Conservation (phyloP, 1,284 basidiomycete genomes). For the Boletus sp. region DNA sequence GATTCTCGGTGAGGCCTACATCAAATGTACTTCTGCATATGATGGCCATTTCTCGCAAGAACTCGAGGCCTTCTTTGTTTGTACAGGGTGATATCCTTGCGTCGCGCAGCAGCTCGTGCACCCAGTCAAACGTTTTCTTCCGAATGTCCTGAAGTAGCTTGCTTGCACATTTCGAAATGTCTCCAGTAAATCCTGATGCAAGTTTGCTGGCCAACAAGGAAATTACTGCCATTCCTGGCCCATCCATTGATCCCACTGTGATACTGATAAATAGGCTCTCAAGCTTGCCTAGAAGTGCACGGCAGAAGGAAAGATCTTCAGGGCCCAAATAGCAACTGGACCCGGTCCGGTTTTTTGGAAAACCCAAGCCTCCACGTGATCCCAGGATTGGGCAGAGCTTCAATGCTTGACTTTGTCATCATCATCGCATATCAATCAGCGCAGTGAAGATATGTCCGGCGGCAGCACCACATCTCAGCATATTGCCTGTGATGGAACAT, state of each 20-base stretch:
- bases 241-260: not conserved
- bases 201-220: not conserved
- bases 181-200: not conserved
- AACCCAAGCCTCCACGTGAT: too few species aligned
- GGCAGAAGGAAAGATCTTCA: not conserved
- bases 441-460: too few species aligned
- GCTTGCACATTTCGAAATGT: not conserved
- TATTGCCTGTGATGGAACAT: too few species aligned
- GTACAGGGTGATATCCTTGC: not conserved
- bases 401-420: too few species aligned
- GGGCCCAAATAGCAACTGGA: too few species aligned
- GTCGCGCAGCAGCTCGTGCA: not conserved
- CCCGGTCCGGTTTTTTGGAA: too few species aligned
- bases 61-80: not conserved
- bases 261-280: not conserved
- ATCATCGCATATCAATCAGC: too few species aligned
- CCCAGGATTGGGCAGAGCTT: too few species aligned
- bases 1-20: not conserved
- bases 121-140: not conserved
- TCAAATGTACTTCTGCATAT: slow-evolving; percentile 3
- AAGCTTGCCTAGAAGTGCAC: not conserved
- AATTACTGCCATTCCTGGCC: not conserved
- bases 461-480: too few species aligned
- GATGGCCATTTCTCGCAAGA: not conserved
- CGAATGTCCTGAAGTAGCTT: not conserved